Evolutionary conservation across 306 rosid genomes (phyloP), one percentile per base, ranked within the genome.

Genomic region (Prosopis cineraria): DNA sequence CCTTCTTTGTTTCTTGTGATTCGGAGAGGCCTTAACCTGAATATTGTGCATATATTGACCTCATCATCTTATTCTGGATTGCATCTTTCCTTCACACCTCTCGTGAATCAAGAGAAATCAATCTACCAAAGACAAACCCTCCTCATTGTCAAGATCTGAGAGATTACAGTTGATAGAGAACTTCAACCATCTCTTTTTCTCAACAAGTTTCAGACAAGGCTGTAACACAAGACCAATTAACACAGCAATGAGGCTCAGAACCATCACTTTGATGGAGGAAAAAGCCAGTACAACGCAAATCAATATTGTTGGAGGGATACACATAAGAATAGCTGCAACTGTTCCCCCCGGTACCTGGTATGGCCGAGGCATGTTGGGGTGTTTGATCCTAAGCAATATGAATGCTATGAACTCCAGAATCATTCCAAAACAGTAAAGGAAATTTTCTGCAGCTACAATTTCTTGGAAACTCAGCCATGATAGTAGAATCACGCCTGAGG

Each of bases 361-460:
- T 36, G 97, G 97, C 75, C 93, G 89, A 76, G 91, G 30, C 25
- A 83, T 89, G 29, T 81, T 75, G 10, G 97, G 97, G 55, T 83
- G 78, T 78, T 84, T 88, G 55, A 90, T 55, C 86, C 97, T 84
- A 71, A 90, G 70, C 84, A 82, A 53, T 36, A 92, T 63, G 69
- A 92, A 92, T 14, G 97, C 93, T 36, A 87, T 60, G 68, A 90
- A 92, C 88, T 92, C 97, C 83, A 92, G 53, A 79, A 92, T 85
- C 97, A 90, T 92, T 68, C 95, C 97, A 22, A 92, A 85, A 77
- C 95, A 92, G 86, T 92, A 92, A 86, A 92, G 76, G 87, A 92
- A 90, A 52, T 92, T 92, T 63, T 92, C 97, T 6, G 91, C 95
- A 39, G 93, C 93, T 39, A 90, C 82, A 11, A 92, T 92, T 77